Percentiles rank a stretch among this genome's conserved stretches.
phyloP scores from a whole-genome alignment of 78 protist species.

The Dictyostelium brefeldianum region DNA sequence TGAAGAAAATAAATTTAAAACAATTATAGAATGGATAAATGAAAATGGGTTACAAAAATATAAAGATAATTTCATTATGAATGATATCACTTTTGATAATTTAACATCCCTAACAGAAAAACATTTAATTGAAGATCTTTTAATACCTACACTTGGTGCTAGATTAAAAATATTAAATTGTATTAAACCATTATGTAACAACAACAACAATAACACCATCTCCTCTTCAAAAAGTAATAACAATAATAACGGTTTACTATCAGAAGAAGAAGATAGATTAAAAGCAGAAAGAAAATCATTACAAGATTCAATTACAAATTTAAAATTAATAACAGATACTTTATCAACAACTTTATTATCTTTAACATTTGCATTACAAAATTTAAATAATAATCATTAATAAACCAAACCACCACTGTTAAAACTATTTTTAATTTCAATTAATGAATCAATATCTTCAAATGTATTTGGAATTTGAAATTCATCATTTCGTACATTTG shows the following conservation, averaged over 20 bases:
- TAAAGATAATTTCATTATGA: constrained; percentile 30
- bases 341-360: constrained; percentile 8
- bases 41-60: constrained; percentile 35
- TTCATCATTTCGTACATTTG: background rate
- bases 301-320: constrained; percentile 32
- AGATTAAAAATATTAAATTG: constrained; percentile 60
- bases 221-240: background rate
- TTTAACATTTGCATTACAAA: background rate
- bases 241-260: background rate
- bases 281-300: constrained; percentile 22
- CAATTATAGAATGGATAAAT: constrained; percentile 41
- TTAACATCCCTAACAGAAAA: constrained; percentile 60
- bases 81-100: constrained; percentile 41
- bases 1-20: background rate
- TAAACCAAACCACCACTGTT: too few species aligned
- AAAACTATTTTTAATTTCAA: background rate
- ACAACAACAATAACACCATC: too few species aligned
- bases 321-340: background rate
- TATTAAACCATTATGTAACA: background rate
- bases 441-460: background rate
- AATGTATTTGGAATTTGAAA: background rate
- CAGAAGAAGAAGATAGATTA: background rate
- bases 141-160: constrained; percentile 73
- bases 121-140: constrained; percentile 45
- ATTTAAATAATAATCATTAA: background rate